Evolutionary conservation across 805 yeast species (phyloP).

Genomic region (Candida vartiovaarae): DNA sequence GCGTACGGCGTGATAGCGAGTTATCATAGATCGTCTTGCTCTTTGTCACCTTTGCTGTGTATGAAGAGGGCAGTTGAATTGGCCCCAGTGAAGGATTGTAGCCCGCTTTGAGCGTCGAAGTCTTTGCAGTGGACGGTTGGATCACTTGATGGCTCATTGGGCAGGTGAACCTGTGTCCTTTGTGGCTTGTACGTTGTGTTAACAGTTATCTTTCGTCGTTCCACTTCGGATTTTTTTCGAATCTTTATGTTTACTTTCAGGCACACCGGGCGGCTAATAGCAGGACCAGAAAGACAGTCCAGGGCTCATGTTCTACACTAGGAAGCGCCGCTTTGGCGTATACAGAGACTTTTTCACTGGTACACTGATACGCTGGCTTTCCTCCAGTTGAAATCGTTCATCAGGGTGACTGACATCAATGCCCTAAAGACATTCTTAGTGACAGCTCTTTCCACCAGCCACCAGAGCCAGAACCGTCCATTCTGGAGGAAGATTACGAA

Average conservation of each 20-base stretch:
- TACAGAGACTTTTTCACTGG: conserved; percentile 20
- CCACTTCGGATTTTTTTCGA: too few species aligned
- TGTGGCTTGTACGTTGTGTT: too few species aligned
- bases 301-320: conserved; percentile 10
- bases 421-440: background rate
- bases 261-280: too few species aligned
- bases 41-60: conserved; percentile 12
- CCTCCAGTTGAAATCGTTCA: background rate
- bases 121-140: conserved; percentile 19
- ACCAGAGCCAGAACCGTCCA: background rate
- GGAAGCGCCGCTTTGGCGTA: conserved; percentile 17
- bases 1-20: conserved; percentile 55
- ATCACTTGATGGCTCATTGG: conserved; percentile 16
- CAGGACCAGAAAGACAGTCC: too few species aligned
- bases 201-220: too few species aligned
- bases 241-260: too few species aligned
- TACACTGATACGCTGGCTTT: conserved; percentile 2
- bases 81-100: conserved; percentile 25
- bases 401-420: background rate
- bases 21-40: conserved; percentile 50
- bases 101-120: conserved; percentile 14
- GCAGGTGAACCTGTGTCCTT: background rate
- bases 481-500: conserved; percentile 1
- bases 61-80: conserved; percentile 22
- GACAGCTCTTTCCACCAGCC: background rate